These are phyloP conservation scores for Pouteria campechiana DNA, from an alignment of 179 eudicot genomes.

Conservation along the genomic window DNA sequence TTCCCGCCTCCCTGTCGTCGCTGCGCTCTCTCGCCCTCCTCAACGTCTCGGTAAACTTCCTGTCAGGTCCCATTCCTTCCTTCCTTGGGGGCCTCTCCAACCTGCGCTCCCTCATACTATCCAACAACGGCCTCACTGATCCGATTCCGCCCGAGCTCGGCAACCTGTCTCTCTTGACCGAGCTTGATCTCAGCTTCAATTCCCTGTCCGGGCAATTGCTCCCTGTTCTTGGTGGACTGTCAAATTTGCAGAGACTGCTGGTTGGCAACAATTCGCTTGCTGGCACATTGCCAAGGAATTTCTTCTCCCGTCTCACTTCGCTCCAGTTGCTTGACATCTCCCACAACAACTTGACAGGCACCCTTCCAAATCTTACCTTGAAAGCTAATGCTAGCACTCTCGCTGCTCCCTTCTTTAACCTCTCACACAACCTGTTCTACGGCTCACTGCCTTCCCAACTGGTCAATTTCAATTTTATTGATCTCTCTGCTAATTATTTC, in stretches of 20 bases:
- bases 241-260: conserved; percentile 41
- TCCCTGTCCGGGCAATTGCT: conserved; percentile 38
- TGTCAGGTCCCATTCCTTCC: conserved; percentile 48
- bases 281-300: conserved; percentile 42
- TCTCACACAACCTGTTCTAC: conserved; percentile 60
- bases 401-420: conserved; percentile 34
- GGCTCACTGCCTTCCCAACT: conserved; percentile 44
- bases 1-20: conserved; percentile 42
- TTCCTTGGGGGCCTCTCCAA: conserved; percentile 35
- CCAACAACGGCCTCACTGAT: conserved; percentile 34
- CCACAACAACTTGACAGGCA: conserved; percentile 56
- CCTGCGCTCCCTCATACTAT: conserved; percentile 39
- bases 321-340: conserved; percentile 52
- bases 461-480: conserved; percentile 35
- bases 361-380: conserved; percentile 30
- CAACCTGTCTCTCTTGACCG: conserved; percentile 39
- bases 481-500: conserved; percentile 65
- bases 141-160: conserved; percentile 55
- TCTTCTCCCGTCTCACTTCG: conserved; percentile 41
- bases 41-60: conserved; percentile 46
- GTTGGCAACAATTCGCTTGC: conserved; percentile 47
- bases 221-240: conserved; percentile 46
- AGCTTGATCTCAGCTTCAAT: conserved; percentile 59
- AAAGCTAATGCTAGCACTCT: conserved; percentile 28
- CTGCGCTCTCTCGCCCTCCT: conserved; percentile 40